Evolutionary conservation across 2,329 filamentous ascomycete species (phyloP), one percentile per base, ranked within the genome.

Genomic region (Colletotrichum tamarilloi): DNA sequence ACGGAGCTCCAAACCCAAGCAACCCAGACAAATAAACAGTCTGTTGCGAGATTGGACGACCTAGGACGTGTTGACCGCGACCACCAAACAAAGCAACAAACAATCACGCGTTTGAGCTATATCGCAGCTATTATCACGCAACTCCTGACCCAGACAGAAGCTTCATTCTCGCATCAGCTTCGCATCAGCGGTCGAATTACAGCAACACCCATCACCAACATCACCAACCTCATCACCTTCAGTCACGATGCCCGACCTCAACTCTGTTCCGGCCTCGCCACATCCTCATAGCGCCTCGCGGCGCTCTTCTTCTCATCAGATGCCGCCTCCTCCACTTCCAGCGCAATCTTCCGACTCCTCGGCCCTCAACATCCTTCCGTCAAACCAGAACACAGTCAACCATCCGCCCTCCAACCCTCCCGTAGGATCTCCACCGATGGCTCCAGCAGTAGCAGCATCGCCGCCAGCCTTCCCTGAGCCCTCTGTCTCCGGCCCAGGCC

Each of bases 401-500:
- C 82, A 84, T 46, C 76, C 69, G 64, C 76, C 81, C 26, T 80
- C 82, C 16, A 76, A 80, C 8, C 76, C 81, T 3, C 68, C 79
- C 8, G 75, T 83, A 5, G 78, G 83, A 2, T 81, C 82, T 4
- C 77, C 79, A 49, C 81, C 81, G 62, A 74, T 81, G 5, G 79
- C 81, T 30, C 79, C 81, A 3, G 68, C 75, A 9, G 76, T 65
- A 55, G 75, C 74, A 2, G 74, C 74, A 35, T 65, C 70, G 7
- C 56, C 67, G 7, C 74, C 63, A 69, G 64, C 12, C 73, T 77
- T 63, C n/a, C 65, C 57, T 63, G 77, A 76, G 77, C 79, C 53
- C 81, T 85, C 76, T 84, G 87, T 86, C 32, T 80, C 85, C 38
- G 91, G 91, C 0, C 90, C 91, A 68, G 94, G 93, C 0, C 95